Base-by-base conservation (phyloP, 495 filamentous ascomycete genomes). In the Gamarada debralockiae region DNA sequence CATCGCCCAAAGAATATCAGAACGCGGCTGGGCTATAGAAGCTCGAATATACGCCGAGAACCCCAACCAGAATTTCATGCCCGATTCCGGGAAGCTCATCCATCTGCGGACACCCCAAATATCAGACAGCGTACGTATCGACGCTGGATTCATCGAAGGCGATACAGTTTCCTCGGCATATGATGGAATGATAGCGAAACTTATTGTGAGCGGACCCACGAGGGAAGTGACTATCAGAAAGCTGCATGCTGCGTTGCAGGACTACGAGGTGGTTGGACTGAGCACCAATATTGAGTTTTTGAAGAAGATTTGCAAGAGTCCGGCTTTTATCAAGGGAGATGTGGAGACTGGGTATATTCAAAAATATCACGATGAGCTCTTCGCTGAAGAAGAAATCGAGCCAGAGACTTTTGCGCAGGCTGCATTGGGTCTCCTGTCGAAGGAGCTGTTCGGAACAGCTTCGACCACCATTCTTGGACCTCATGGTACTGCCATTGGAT, bases 111-210 rank as follows among this genome's bases (percentile, higher is more conserved):
- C 83, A 0, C 93, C 95, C 0, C 66, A 69, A n/a, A 63, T 71
- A 0, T 77, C 77, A 10, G 78, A 86, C 2, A 85, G 86, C 53
- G 79, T 96, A 38, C 82, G 93, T 23, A 90, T 99, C 51, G 93
- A 99, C 62, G 87, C 90, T 7, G 95, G 95, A 0, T 97, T 97
- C 62, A 78, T 90, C 12, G 76, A 87, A 56, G 95, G 95, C 15
- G 92, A 97, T 63, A 87, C 92, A 55, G 84, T 99, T 0, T 95
- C 91, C 0, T 86, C 91, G n/a, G 84, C 93, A 48, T 99, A 97
- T 68, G 93, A 99, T 59, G 92, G 93, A 4, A 97, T 99, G 93
- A 97, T 99, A 55, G 86, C 95, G 37, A 99, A 99, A 67, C 76
- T 99, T 49, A 97, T 99, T 55, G 91, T 97, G n/a, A 77, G 83